Percentiles rank a stretch among this genome's conserved stretches.
Evolutionary conservation across 2,329 filamentous ascomycete genomes (phyloP).

Genomic region (Chrysosporium queenslandicum): DNA sequence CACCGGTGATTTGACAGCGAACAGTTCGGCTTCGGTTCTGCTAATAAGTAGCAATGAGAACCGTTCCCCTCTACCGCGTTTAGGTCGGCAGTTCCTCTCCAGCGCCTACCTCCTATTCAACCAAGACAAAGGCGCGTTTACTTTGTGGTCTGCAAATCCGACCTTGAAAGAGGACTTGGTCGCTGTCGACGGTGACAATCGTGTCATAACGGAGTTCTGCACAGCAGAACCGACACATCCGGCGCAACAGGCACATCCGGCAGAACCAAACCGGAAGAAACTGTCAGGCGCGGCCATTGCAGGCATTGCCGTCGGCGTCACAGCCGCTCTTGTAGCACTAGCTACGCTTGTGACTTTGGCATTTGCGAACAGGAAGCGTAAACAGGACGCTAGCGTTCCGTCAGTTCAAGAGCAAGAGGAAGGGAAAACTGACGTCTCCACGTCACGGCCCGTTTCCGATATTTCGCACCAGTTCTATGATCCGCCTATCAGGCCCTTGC

Average conservation of each 20-base stretch:
- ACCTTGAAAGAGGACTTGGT: constrained; percentile 18
- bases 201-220: background rate
- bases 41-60: too few relatives aligned
- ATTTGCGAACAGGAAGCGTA: too few relatives aligned
- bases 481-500: background rate
- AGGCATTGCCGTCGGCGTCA: too few relatives aligned
- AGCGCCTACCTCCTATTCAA: constrained; percentile 26
- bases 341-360: background rate
- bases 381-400: background rate
- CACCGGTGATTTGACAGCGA: too few relatives aligned
- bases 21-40: too few relatives aligned
- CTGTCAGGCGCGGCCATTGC: background rate
- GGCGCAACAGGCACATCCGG: background rate
- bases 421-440: background rate
- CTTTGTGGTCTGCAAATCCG: constrained; percentile 19
- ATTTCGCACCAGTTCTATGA: background rate
- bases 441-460: background rate
- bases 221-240: background rate
- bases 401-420: background rate
- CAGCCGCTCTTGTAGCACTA: too few relatives aligned
- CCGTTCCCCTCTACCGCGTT: constrained; percentile 13
- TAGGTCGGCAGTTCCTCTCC: constrained; percentile 27
- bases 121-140: constrained; percentile 20
- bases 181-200: constrained; percentile 6
- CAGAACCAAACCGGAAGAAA: too few relatives aligned